A percentile compares a stretch with the other conserved stretches of the same genome.
phyloP scores from a whole-genome alignment of 495 filamentous ascomycete species.

The Aspergillus campestris region DNA sequence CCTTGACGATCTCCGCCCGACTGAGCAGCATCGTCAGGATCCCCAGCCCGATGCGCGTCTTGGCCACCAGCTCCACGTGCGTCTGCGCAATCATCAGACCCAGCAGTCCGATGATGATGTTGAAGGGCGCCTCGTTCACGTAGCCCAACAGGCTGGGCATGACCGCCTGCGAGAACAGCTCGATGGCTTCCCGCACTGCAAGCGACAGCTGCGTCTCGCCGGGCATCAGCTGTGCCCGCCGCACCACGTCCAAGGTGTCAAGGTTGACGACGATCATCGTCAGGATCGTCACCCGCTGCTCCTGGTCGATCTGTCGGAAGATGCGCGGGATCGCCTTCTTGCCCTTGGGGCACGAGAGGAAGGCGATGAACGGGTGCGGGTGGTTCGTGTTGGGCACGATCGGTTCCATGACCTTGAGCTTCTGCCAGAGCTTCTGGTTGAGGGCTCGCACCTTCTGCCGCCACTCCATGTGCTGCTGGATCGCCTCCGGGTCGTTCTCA shows the following conservation, averaged over 20 bases:
- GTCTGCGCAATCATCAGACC: slow-evolving; percentile 74
- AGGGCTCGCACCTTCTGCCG: slow-evolving; percentile 56
- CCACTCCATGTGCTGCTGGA: slow-evolving; percentile 65
- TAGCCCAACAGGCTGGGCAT: slow-evolving; percentile 84
- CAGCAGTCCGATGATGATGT: slow-evolving; percentile 81
- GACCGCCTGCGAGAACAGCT: slow-evolving; percentile 77
- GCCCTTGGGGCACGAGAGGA: slow-evolving; percentile 89
- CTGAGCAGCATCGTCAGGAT: slow-evolving; percentile 94
- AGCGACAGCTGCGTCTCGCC: slow-evolving; percentile 61
- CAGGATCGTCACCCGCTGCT: slow-evolving; percentile 87
- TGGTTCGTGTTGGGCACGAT: slow-evolving; percentile 62
- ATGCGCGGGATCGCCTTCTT: slow-evolving; percentile 93
- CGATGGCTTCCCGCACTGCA: slow-evolving; percentile 77
- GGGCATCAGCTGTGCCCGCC: slow-evolving; percentile 58
- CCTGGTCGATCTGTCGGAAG: slow-evolving; percentile 83
- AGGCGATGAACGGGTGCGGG: slow-evolving; percentile 92
- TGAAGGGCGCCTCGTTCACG: slow-evolving; percentile 81
- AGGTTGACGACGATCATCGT: slow-evolving; percentile 95
- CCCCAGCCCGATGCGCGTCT: slow-evolving; percentile 74
- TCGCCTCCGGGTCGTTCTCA: slow-evolving; percentile 54
- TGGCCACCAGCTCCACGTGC: slow-evolving; percentile 68
- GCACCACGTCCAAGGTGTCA: slow-evolving; percentile 83
- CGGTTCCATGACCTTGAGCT: slow-evolving; percentile 83
- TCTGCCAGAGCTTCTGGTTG: slow-evolving; percentile 74
- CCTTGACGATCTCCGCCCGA: slow-evolving; percentile 86